These are phyloP conservation scores for Dentipellis sp. DNA, from an alignment of 768 basidiomycete genomes.

Conservation along the genomic window DNA sequence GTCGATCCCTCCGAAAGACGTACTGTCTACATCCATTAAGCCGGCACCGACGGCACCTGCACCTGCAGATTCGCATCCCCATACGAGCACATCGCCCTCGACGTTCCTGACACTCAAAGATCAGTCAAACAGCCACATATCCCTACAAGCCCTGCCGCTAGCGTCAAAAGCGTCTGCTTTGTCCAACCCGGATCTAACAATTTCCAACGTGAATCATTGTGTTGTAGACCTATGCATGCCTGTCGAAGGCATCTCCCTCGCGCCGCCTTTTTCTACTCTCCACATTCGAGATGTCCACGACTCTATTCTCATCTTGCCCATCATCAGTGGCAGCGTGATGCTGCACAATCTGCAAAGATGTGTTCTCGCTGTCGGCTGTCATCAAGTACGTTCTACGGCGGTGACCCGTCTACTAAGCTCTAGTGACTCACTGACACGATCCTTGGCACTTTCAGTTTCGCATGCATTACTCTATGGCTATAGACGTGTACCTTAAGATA, in stretches of 20 bases:
- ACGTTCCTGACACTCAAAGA: slow-evolving; percentile 35
- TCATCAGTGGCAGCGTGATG: slow-evolving; percentile 61
- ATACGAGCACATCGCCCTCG: slow-evolving; percentile 8
- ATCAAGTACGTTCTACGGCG: slow-evolving; percentile 41
- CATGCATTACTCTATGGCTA: slow-evolving; percentile 65
- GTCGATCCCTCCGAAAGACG: not conserved
- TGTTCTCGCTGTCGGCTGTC: slow-evolving; percentile 62
- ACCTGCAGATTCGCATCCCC: not conserved
- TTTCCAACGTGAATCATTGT: slow-evolving; percentile 59
- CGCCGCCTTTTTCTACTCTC: slow-evolving; percentile 40
- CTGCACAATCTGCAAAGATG: slow-evolving; percentile 56
- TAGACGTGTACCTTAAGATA: slow-evolving; percentile 59
- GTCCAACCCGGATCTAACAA: slow-evolving; percentile 37
- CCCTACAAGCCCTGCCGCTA: slow-evolving; percentile 27
- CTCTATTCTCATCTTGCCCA: slow-evolving; percentile 57
- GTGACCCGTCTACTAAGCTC: not conserved
- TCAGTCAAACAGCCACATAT: slow-evolving; percentile 38
- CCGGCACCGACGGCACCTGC: too few species aligned
- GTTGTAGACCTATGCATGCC: slow-evolving; percentile 49
- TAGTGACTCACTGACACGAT: not conserved
- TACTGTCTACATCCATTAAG: too few species aligned
- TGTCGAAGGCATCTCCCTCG: slow-evolving; percentile 16
- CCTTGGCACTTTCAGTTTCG: slow-evolving; percentile 50
- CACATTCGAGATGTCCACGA: slow-evolving; percentile 55
- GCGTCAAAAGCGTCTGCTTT: slow-evolving; percentile 23